Base-by-base conservation (phyloP, 1,284 basidiomycete genomes). In the Kwoniella shivajii region DNA sequence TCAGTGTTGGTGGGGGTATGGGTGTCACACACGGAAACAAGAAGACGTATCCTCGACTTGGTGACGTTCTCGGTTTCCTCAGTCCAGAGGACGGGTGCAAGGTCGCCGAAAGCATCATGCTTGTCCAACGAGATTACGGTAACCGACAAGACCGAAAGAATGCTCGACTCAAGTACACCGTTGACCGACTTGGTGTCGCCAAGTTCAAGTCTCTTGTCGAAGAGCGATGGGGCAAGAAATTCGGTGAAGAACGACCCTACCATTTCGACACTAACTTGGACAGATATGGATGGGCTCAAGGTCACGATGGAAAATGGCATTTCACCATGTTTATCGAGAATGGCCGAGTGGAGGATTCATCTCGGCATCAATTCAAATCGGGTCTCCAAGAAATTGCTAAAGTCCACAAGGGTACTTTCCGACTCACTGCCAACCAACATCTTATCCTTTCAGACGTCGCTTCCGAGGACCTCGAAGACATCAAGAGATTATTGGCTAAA, bases 21-120 rank as follows among this genome's bases (percentile, higher is more conserved):
- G 95, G 95, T 79, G 95, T 99, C 44, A 98, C 95, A 0, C 94
- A 99, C 75, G 92, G 90, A 50, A 96, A 92, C 84, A 99, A 98
- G 83, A 94, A 95, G 82, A 99, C 95, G 0, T 99, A 99, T 78
- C 96, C 96, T 43, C 87, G 96, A 60, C 79, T 89, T 39, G 93
- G 86, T 47, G 87, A 88, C 69, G 81, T 97, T 27, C 85, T 99
- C 64, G 96, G 95, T 53, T 99, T 97, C 82, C 92, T 92, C 69
- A 90, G 88, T 1, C 82, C 86, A 14, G 92, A 95, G 61, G 88
- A 99, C 75, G 92, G 89, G 49, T 84, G 85, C 69, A 82, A 87
- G 57, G 88, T 94, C 7, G 92, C 92, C 33, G 94, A 98, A 80
- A 88, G 88, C 73, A 84, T 99, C 70, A 89, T 99, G 88, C 80